Evolutionary conservation across 2,329 filamentous ascomycete genomes (phyloP).

Genomic region (Colletotrichum simmondsii): DNA sequence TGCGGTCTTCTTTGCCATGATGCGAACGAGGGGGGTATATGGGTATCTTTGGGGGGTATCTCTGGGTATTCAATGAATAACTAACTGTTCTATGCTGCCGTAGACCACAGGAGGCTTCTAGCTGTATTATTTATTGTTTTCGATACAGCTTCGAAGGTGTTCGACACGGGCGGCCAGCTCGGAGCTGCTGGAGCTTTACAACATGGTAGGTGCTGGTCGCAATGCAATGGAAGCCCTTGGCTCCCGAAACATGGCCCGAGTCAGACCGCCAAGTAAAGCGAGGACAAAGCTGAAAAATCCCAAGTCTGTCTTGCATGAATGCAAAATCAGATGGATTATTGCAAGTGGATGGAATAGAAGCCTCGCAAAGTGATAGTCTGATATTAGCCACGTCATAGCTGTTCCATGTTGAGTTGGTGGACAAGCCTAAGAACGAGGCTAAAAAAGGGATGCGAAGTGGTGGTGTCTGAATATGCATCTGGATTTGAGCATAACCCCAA

Average conservation of each 20-base stretch:
- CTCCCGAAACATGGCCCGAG: constrained; percentile 30
- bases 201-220: constrained; percentile 34
- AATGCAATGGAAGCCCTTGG: constrained; percentile 22
- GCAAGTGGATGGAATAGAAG: constrained; percentile 20
- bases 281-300: constrained; percentile 34
- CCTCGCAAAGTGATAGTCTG: constrained; percentile 17
- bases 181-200: constrained; percentile 34
- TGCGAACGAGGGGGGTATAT: constrained; percentile 17
- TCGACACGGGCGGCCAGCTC: constrained; percentile 23
- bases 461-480: constrained; percentile 23
- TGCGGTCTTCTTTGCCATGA: constrained; percentile 20
- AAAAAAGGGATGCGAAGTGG: not conserved
- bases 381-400: constrained; percentile 24
- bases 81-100: constrained; percentile 32
- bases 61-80: constrained; percentile 31
- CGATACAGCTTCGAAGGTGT: not conserved
- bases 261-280: constrained; percentile 28
- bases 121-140: constrained; percentile 34
- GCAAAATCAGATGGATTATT: constrained; percentile 30
- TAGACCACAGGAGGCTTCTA: constrained; percentile 2
- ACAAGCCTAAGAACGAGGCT: constrained; percentile 22
- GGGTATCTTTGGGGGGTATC: constrained; percentile 28
- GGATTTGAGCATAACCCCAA: constrained; percentile 30
- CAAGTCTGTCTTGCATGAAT: constrained; percentile 30
- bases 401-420: constrained; percentile 31